phyloP scores from a whole-genome alignment of 129 eudicot species.

The Flaveria sonorensis region DNA sequence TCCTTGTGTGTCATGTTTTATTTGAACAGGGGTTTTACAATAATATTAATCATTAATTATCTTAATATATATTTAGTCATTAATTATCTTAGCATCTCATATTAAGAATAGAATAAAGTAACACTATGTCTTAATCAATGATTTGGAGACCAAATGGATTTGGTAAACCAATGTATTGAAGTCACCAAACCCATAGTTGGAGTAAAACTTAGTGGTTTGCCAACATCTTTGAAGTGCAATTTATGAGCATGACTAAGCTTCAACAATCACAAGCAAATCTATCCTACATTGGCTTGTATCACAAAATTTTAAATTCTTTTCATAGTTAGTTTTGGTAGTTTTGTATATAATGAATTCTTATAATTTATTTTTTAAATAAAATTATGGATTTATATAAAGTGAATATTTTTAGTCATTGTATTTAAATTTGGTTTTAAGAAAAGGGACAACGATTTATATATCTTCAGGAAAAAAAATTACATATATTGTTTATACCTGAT shows the following conservation, averaged over 20 bases:
- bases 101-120: not conserved
- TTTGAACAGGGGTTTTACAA: not conserved
- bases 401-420: too few relatives aligned
- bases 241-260: conserved; percentile 22
- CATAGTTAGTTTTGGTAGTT: not conserved
- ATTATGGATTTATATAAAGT: too few relatives aligned
- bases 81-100: too few relatives aligned
- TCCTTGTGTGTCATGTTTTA: not conserved
- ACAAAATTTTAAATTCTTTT: conserved; percentile 3
- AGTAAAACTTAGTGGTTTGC: conserved; percentile 40
- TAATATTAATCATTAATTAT: not conserved
- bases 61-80: not conserved
- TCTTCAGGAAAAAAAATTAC: too few relatives aligned
- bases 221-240: conserved; percentile 41
- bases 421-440: too few relatives aligned
- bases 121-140: conserved; percentile 9
- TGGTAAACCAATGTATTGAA: conserved; percentile 32
- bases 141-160: conserved; percentile 15
- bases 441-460: too few relatives aligned
- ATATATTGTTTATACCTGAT: too few relatives aligned
- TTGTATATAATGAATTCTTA: not conserved
- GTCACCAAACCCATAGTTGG: conserved; percentile 32
- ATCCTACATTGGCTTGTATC: not conserved
- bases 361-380: not conserved
- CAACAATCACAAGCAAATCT: conserved; percentile 25